Percentiles rank a stretch among this genome's conserved stretches.
These are phyloP conservation scores for Suillus spraguei DNA, from an alignment of 768 basidiomycete genomes.

Conservation along the genomic window DNA sequence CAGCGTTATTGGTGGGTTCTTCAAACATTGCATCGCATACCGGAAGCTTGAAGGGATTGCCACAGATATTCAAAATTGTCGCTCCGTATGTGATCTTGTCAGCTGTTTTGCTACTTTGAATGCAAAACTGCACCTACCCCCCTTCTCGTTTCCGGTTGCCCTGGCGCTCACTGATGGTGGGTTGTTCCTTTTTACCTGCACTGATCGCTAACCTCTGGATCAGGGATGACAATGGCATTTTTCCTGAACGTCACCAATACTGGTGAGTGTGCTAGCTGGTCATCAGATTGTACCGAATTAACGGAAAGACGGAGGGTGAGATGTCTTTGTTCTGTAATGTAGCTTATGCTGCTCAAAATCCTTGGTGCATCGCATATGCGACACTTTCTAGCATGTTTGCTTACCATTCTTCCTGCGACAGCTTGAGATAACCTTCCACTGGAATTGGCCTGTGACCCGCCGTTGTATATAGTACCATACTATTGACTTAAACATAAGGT, in stretches of 20 bases:
- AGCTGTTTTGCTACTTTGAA: constrained; percentile 67
- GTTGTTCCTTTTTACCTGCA: constrained; percentile 18
- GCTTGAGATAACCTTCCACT: too few species aligned
- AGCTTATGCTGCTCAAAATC: too few species aligned
- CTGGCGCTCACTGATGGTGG: constrained; percentile 72
- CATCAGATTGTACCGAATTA: constrained; percentile 10
- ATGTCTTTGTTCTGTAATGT: too few species aligned
- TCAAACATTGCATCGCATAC: constrained; percentile 1
- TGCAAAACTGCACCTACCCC: constrained; percentile 64
- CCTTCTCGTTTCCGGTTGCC: constrained; percentile 81
- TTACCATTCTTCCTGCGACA: too few species aligned
- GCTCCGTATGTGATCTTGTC: constrained; percentile 80
- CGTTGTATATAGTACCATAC: too few species aligned
- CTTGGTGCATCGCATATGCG: too few species aligned
- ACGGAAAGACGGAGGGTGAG: too few species aligned
- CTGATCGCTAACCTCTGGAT: constrained; percentile 12
- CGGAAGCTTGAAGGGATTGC: constrained; percentile 5
- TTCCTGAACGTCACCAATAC: constrained; percentile 85
- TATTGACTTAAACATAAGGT: too few species aligned
- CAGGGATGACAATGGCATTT: constrained; percentile 83
- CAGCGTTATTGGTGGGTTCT: constrained; percentile 58
- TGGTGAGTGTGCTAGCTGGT: constrained; percentile 40
- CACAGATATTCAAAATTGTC: constrained; percentile 79
- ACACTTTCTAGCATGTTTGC: too few species aligned
- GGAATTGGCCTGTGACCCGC: too few species aligned